These are phyloP conservation scores for Didymella pomorum DNA, from an alignment of 2,329 filamentous ascomycete species.

Conservation along the genomic window DNA sequence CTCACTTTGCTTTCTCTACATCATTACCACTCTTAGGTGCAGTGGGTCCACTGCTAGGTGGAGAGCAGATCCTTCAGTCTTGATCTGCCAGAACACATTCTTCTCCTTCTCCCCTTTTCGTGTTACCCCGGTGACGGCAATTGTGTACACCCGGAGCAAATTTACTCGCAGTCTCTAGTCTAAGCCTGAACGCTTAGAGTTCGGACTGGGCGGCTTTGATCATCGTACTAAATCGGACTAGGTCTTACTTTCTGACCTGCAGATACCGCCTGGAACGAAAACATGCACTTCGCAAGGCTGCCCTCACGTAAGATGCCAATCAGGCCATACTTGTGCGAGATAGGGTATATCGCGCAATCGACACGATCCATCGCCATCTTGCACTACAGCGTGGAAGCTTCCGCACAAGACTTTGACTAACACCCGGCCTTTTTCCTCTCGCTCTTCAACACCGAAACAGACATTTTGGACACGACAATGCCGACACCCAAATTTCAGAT, in stretches of 20 bases:
- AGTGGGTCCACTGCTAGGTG: not conserved
- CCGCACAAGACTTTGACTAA: not conserved
- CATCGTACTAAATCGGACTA: not conserved
- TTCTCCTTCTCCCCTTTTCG: not conserved
- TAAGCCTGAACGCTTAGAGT: not conserved
- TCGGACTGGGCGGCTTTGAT: not conserved
- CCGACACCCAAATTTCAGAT: not conserved
- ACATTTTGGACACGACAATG: no score
- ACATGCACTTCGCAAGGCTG: not conserved
- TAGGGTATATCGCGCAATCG: not conserved
- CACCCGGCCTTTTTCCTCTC: not conserved
- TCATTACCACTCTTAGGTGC: not conserved
- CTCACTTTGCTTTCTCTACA: slow-evolving; percentile 1
- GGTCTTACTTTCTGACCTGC: not conserved
- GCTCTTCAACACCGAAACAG: no score
- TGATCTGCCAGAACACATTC: not conserved
- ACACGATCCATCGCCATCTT: not conserved
- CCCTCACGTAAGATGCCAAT: not conserved
- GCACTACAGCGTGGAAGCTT: not conserved
- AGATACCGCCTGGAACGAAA: not conserved
- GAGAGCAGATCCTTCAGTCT: not conserved
- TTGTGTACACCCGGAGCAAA: not conserved
- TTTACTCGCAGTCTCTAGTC: not conserved
- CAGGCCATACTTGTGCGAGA: not conserved
- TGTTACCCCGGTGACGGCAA: not conserved